Evolutionary conservation across 2,329 filamentous ascomycete genomes (phyloP).

Genomic region (Calonectria multiphialidica): DNA sequence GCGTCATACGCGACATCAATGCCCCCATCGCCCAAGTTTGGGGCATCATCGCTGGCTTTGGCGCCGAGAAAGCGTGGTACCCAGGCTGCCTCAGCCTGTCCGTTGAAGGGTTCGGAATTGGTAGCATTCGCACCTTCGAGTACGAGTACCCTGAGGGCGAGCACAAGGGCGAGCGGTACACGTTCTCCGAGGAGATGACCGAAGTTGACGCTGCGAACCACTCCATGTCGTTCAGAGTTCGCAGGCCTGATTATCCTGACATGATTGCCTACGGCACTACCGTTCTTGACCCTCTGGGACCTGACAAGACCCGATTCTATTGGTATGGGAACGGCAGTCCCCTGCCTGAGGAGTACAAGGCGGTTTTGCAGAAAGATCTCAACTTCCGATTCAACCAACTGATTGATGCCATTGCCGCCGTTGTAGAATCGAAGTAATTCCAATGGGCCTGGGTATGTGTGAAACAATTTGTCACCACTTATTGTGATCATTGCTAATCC

Average conservation of each 20-base stretch:
- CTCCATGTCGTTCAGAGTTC: conserved; percentile 7
- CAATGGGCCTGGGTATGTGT: not conserved
- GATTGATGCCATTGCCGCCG: not conserved
- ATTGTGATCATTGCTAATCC: not conserved
- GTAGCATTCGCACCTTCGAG: conserved; percentile 8
- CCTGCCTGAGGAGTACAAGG: not conserved
- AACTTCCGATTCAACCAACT: not conserved
- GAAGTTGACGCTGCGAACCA: not conserved
- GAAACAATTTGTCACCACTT: not conserved
- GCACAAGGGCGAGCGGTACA: conserved; percentile 2
- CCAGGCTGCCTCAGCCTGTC: not conserved
- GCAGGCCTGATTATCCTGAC: conserved; percentile 11
- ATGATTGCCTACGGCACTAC: conserved; percentile 14
- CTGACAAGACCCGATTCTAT: conserved; percentile 1
- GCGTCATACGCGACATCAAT: conserved; percentile 10
- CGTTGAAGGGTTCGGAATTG: not conserved
- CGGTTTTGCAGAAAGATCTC: not conserved
- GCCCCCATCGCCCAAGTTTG: conserved; percentile 8
- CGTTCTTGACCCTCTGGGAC: not conserved
- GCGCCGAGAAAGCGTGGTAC: not conserved
- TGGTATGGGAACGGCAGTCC: not conserved
- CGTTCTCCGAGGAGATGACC: conserved; percentile 9
- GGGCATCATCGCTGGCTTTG: conserved; percentile 6
- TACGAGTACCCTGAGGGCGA: conserved; percentile 11
- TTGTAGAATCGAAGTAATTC: not conserved